Evolutionary conservation across 75 land plant genomes (phyloP).

Genomic region (Cupressus sempervirens): DNA sequence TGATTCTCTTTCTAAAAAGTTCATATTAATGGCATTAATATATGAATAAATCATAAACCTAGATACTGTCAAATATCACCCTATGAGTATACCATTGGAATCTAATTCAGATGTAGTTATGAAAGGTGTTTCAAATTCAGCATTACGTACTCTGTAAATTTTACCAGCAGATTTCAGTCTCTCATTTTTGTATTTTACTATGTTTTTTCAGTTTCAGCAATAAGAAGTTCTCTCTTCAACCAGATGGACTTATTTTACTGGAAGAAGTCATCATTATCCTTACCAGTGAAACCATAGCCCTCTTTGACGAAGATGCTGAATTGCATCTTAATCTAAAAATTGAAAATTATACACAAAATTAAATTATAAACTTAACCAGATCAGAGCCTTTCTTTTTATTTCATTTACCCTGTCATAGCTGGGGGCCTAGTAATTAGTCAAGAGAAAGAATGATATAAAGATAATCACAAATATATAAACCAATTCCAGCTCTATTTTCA

Average conservation of each 20-base stretch:
- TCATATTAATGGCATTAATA: neutral
- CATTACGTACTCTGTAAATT: neutral
- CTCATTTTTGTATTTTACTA: neutral
- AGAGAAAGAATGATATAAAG: neutral
- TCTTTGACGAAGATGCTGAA: neutral
- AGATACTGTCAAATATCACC: neutral
- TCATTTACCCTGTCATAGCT: neutral
- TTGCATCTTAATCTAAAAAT: neutral
- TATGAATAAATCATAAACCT: neutral
- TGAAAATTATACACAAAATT: neutral
- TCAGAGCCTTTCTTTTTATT: neutral
- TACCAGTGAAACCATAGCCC: neutral
- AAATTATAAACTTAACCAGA: neutral
- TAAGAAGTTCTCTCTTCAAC: neutral
- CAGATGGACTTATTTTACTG: neutral
- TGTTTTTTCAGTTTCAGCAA: neutral
- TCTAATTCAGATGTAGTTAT: neutral
- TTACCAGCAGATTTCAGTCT: neutral
- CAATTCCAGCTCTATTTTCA: neutral
- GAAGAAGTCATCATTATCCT: neutral
- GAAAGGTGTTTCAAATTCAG: neutral
- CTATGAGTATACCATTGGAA: neutral
- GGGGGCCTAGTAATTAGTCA: neutral
- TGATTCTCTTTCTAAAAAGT: neutral
- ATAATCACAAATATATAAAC: neutral